Evolutionary conservation across 371 early-diverging fungal genomes (phyloP), one percentile per base, ranked within the genome.

Genomic region (Mucor circinelloides): DNA sequence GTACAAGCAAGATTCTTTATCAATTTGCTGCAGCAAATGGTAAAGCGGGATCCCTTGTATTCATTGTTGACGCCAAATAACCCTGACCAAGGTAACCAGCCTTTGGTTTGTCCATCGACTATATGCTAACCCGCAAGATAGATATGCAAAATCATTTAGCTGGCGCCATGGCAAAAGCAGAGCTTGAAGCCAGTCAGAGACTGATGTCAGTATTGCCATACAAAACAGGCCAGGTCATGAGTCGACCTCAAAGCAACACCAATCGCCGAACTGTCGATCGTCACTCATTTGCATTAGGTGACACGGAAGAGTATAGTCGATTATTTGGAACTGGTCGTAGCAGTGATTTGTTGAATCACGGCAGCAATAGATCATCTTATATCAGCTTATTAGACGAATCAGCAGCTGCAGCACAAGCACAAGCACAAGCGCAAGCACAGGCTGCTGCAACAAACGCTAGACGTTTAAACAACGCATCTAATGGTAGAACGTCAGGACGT

Each of bases 1-100:
- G 91, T 96, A 25, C 97, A 97, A 78, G 88, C 93, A 54, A 85
- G 95, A 40, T 96, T 96, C 70, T 94, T 95, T 68, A 90, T 94
- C 56, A 93, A 93, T 8, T 89, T 96, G 0, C 76, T 97, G 61
- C 93, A 93, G 79, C 93, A 94, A 75, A 91, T 95, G 93, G 90
- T 91, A 38, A 88, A 91, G 74, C 85, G 87, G 64, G 94, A 92
- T 62, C 87, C 87, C 13, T 73, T 87, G 19, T 82, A 77, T 36
- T 85, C 88, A n/a, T 72, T 85, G 15, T 60, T 90, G 61, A 83
- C 89, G 27, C 89, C 90, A 27, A 84, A 80, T 38, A 81, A 89
- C 48, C 77, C 84, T 31, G 87, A 90, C 13, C 86, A 87, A 82
- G 85, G 89, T 88, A 80, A 36, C 19, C 13, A 27, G 25, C 15